Evolutionary conservation across 305 asterid genomes (phyloP).

Genomic region (Galium porrigens): DNA sequence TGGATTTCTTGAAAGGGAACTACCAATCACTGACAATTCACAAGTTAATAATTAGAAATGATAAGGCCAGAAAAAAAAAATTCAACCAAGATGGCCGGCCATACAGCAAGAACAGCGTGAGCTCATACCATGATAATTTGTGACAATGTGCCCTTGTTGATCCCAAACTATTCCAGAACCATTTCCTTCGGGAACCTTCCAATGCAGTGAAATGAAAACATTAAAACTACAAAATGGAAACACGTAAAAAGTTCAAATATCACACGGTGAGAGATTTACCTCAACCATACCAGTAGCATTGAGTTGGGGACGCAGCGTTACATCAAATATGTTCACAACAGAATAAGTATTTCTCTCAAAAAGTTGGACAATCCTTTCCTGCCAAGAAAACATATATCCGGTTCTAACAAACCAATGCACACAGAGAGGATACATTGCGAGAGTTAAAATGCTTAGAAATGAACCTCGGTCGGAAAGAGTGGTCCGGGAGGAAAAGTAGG

Average conservation of each 20-base stretch:
- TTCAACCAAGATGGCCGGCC: not conserved
- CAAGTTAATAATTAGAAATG: constrained; percentile 9
- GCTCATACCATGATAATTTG: constrained; percentile 82
- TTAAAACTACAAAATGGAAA: not conserved
- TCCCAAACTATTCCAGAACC: constrained; percentile 99
- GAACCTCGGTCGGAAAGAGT: constrained; percentile 82
- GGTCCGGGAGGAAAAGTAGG: constrained; percentile 44
- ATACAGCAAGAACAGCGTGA: not conserved
- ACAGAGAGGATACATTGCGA: constrained; percentile 14
- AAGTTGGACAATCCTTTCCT: constrained; percentile 82
- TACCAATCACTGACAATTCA: constrained; percentile 59
- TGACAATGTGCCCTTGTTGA: constrained; percentile 77
- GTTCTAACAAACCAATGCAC: constrained; percentile 6
- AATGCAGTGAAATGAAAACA: not conserved
- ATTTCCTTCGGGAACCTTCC: constrained; percentile 94
- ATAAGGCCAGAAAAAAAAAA: not conserved
- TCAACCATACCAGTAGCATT: constrained; percentile 73
- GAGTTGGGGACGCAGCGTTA: constrained; percentile 72
- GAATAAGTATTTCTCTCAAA: constrained; percentile 82
- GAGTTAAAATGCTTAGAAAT: constrained; percentile 13
- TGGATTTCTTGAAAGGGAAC: constrained; percentile 80
- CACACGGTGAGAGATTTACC: constrained; percentile 30
- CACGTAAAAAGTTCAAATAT: not conserved
- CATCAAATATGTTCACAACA: constrained; percentile 94
- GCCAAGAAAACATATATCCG: constrained; percentile 20